These are phyloP conservation scores for Ustilago tritici DNA, from an alignment of 1,284 basidiomycete species.

Conservation along the genomic window DNA sequence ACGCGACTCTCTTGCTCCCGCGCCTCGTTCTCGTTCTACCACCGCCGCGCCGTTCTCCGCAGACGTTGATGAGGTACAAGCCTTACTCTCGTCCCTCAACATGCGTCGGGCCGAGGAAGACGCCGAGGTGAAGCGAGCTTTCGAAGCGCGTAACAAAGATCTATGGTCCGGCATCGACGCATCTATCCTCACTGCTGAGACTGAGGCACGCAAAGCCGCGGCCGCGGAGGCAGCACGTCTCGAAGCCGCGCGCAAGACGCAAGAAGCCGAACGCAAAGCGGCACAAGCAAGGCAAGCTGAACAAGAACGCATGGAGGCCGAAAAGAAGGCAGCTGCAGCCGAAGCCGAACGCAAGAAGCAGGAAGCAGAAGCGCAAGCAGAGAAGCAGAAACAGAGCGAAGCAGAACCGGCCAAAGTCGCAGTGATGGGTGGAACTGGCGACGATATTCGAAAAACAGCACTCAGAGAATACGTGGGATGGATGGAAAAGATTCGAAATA, in stretches of 20 bases:
- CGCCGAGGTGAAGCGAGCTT: slow-evolving; percentile 53
- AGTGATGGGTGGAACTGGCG: slow-evolving; percentile 45
- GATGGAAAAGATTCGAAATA: slow-evolving; percentile 71
- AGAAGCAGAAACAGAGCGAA: slow-evolving; percentile 44
- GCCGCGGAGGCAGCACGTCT: slow-evolving; percentile 58
- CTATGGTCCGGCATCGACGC: slow-evolving; percentile 67
- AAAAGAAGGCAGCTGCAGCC: slow-evolving; percentile 54
- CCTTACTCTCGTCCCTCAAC: slow-evolving; percentile 54
- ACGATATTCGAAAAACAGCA: slow-evolving; percentile 47
- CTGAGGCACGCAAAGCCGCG: slow-evolving; percentile 40
- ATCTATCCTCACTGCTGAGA: slow-evolving; percentile 62
- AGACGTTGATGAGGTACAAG: slow-evolving; percentile 57
- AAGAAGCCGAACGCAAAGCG: slow-evolving; percentile 60
- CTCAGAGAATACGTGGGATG: slow-evolving; percentile 53
- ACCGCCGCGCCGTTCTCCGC: slow-evolving; percentile 12
- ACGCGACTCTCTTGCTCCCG: slow-evolving; percentile 5
- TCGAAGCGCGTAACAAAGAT: slow-evolving; percentile 60
- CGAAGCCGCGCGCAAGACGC: slow-evolving; percentile 50
- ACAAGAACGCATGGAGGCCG: slow-evolving; percentile 52
- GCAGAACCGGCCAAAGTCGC: slow-evolving; percentile 36
- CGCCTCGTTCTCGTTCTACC: slow-evolving; percentile 11
- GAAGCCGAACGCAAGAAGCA: slow-evolving; percentile 38
- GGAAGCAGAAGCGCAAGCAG: slow-evolving; percentile 38
- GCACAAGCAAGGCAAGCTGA: slow-evolving; percentile 57
- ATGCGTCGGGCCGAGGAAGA: slow-evolving; percentile 56